phyloP scores from a whole-genome alignment of 305 asterid genomes.

The Fraxinus greggii region DNA sequence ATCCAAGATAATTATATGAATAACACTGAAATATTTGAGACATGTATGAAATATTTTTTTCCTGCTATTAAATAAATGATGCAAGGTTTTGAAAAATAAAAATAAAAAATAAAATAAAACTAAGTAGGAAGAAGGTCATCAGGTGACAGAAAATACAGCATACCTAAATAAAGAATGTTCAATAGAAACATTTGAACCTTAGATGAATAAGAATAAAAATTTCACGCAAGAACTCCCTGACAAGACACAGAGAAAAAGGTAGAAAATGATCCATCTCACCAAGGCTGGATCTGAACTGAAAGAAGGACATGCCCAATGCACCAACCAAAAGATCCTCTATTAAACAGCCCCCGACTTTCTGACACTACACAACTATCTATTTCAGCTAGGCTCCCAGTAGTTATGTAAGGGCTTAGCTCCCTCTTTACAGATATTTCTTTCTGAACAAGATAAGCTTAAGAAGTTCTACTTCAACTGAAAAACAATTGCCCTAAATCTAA shows the following conservation, averaged over 20 bases:
- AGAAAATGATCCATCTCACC: neutral
- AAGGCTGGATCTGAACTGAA: neutral
- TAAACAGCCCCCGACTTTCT: conserved; percentile 1
- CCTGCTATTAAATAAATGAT: neutral
- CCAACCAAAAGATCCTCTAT: conserved; percentile 2
- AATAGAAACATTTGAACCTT: neutral
- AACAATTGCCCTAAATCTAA: neutral
- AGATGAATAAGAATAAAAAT: neutral
- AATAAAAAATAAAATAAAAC: too few relatives aligned
- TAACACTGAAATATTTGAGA: neutral
- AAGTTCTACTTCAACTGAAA: neutral
- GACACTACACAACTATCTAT: conserved; percentile 3
- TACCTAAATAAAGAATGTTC: neutral
- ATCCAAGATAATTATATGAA: neutral
- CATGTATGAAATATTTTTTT: neutral
- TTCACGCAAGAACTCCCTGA: neutral
- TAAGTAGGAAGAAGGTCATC: neutral
- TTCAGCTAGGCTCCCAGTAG: neutral
- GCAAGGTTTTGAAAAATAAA: neutral
- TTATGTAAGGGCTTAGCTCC: neutral
- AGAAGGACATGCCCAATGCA: neutral
- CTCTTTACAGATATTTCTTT: conserved; percentile 2
- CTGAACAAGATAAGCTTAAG: neutral
- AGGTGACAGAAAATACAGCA: neutral
- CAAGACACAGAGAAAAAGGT: neutral